A percentile compares a stretch with the other conserved stretches of the same genome.
phyloP scores from a whole-genome alignment of 192 early-diverging fungal species.

The Borealophlyctis nickersoniae region DNA sequence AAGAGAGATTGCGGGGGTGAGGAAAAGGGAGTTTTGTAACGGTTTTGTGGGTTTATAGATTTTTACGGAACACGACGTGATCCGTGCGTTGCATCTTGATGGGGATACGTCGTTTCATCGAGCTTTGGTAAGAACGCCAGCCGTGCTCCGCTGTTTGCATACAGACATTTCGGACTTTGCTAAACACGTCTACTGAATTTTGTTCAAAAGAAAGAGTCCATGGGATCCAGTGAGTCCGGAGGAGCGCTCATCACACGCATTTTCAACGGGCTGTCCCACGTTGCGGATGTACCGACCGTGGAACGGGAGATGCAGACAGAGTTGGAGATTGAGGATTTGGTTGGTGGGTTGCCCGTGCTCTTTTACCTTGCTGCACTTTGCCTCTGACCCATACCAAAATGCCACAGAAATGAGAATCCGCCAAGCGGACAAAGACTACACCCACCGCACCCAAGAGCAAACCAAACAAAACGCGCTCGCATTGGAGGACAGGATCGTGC shows the following conservation, averaged over 20 bases:
- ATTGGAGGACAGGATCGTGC: conserved; percentile 37
- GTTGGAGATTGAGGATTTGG: conserved; percentile 35
- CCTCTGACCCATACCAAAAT: no score
- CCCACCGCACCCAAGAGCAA: conserved; percentile 9
- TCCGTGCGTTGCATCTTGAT: conserved; percentile 44
- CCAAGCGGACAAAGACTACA: conserved; percentile 7
- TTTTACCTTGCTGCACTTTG: no score
- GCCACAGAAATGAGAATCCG: conserved; percentile 17
- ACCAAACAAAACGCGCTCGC: conserved; percentile 11
- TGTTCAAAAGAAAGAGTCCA: no score
- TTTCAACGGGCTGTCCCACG: conserved; percentile 22
- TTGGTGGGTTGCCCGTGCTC: conserved; percentile 22
- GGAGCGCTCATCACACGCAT: no score
- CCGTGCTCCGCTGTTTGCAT: not conserved
- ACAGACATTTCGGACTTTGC: not conserved
- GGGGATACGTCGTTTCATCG: conserved; percentile 24
- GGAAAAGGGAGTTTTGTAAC: no score
- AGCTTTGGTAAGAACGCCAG: conserved; percentile 14
- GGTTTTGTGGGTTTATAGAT: conserved; percentile 8
- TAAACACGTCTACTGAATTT: conserved; percentile 26
- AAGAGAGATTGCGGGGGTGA: no score
- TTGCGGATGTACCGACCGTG: conserved; percentile 21
- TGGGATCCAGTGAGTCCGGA: no score
- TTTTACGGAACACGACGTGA: conserved; percentile 34
- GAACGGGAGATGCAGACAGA: conserved; percentile 44